Evolutionary conservation across 495 filamentous ascomycete species (phyloP).

Genomic region (Neurospora hispaniola): DNA sequence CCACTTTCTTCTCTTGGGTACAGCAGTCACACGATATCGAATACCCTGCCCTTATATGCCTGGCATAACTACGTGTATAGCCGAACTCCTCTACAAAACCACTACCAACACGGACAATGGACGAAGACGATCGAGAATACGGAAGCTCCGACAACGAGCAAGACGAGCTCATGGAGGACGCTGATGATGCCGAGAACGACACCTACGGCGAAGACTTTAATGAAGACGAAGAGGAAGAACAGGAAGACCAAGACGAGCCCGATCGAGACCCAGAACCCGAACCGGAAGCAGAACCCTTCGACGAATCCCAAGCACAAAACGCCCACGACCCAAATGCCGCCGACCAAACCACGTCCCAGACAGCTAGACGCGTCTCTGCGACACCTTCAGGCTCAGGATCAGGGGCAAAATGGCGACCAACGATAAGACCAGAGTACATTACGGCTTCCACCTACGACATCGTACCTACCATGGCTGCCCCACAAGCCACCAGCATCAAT

Average conservation of each 20-base stretch:
- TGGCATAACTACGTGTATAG: not conserved
- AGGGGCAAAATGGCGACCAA: slow-evolving; percentile 45
- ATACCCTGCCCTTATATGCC: not conserved
- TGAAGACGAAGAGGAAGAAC: slow-evolving; percentile 46
- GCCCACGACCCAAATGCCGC: slow-evolving; percentile 47
- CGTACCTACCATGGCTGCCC: slow-evolving; percentile 90
- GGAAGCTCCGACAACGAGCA: slow-evolving; percentile 48
- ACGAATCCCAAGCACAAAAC: slow-evolving; percentile 34
- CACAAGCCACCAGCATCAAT: slow-evolving; percentile 93
- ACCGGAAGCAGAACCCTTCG: slow-evolving; percentile 14
- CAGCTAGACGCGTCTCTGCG: slow-evolving; percentile 33
- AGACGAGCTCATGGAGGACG: slow-evolving; percentile 54
- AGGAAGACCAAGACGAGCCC: slow-evolving; percentile 43
- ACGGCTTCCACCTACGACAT: slow-evolving; percentile 89
- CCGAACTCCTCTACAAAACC: not conserved
- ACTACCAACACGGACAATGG: slow-evolving; percentile 11
- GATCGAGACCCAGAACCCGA: slow-evolving; percentile 16
- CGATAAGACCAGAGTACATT: slow-evolving; percentile 66
- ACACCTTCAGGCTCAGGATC: slow-evolving; percentile 34
- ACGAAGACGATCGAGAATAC: slow-evolving; percentile 37
- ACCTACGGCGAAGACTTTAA: slow-evolving; percentile 48
- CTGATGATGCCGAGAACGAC: slow-evolving; percentile 50
- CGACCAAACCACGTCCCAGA: slow-evolving; percentile 1
- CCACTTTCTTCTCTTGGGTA: not conserved
- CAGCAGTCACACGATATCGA: not conserved